Conservation (phyloP, 139 green algal genomes). For the Eudorina sp. region DNA sequence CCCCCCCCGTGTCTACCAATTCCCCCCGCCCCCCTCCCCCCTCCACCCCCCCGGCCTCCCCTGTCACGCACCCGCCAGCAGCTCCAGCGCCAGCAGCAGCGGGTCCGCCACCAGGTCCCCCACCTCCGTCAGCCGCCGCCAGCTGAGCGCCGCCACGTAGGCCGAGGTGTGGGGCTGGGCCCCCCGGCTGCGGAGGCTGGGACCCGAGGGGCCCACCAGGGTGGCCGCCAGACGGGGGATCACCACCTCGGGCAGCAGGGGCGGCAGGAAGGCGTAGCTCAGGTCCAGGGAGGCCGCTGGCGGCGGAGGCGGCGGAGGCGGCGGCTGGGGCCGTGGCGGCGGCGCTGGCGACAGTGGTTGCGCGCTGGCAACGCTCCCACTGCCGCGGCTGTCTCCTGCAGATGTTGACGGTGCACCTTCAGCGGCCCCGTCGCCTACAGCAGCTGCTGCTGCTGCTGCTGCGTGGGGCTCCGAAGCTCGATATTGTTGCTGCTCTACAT, state of each 20-base stretch:
- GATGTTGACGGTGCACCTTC: background rate
- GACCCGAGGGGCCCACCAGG: background rate
- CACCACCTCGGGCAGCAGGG: background rate
- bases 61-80: constrained; percentile 19
- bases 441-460: too few relatives aligned
- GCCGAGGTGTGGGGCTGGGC: background rate
- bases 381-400: too few relatives aligned
- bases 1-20: background rate
- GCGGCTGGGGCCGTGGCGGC: background rate
- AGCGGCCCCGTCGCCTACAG: too few relatives aligned
- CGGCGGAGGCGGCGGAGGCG: background rate
- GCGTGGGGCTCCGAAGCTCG: too few relatives aligned
- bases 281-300: background rate
- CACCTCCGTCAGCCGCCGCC: background rate
- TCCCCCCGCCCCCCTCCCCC: background rate
- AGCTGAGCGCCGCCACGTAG: background rate
- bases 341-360: background rate
- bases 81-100: constrained; percentile 53
- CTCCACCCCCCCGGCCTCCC: too few relatives aligned
- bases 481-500: too few relatives aligned
- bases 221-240: background rate
- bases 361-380: too few relatives aligned
- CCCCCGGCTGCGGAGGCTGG: constrained; percentile 1
- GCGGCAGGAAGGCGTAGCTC: background rate
- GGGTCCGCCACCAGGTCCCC: constrained; percentile 48